These are phyloP conservation scores for Boletus reticulatus DNA, from an alignment of 768 basidiomycete species.

Conservation along the genomic window DNA sequence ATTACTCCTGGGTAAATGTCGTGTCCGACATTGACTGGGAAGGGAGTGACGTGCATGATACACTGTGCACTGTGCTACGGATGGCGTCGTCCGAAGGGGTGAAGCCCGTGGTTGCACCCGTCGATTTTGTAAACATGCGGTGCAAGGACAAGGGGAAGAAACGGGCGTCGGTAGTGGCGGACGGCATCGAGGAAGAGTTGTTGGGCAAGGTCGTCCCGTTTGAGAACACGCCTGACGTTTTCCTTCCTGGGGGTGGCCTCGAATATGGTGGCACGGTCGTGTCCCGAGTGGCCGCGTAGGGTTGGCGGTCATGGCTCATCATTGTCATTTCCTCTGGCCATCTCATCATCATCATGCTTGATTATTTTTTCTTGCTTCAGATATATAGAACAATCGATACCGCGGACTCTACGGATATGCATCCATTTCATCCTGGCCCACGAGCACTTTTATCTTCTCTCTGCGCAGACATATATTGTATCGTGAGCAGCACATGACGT, in stretches of 20 bases:
- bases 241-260: conserved; percentile 27
- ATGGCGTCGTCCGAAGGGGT: conserved; percentile 36
- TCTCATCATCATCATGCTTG: background rate
- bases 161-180: conserved; percentile 10
- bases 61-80: conserved; percentile 39
- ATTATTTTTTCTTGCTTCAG: background rate
- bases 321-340: background rate
- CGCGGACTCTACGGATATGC: conserved; percentile 17
- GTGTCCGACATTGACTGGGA: conserved; percentile 84
- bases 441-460: conserved; percentile 2
- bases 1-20: conserved; percentile 81
- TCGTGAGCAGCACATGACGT: conserved; percentile 3
- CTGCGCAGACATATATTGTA: conserved; percentile 6
- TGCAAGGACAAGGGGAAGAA: conserved; percentile 30
- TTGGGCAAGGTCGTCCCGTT: conserved; percentile 34
- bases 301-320: background rate
- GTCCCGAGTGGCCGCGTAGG: conserved; percentile 32
- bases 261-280: conserved; percentile 36
- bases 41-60: conserved; percentile 67
- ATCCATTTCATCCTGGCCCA: conserved; percentile 7
- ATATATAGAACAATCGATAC: background rate
- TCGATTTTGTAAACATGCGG: conserved; percentile 21
- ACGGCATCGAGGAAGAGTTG: conserved; percentile 16
- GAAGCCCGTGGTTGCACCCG: conserved; percentile 22
- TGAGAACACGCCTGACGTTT: conserved; percentile 33